phyloP scores from a whole-genome alignment of 805 yeast genomes.

The Sporopachydermia lactativora region DNA sequence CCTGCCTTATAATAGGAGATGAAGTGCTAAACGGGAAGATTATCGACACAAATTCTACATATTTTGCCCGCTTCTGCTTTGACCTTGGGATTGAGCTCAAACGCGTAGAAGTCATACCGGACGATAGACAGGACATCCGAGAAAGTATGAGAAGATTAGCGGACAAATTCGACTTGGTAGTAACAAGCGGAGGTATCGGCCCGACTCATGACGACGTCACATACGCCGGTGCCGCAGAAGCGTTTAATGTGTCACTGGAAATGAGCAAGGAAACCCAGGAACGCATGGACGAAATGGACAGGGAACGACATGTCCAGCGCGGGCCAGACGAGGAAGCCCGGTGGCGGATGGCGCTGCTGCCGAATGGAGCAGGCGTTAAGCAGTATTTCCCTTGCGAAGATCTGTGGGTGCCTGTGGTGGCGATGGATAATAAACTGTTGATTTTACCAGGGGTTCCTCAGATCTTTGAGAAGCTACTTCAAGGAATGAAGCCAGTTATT shows the following conservation, averaged over 20 bases:
- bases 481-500: conserved; percentile 26
- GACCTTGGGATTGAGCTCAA: conserved; percentile 49
- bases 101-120: conserved; percentile 62
- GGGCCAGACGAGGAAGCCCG: conserved; percentile 35
- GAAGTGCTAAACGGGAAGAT: conserved; percentile 83
- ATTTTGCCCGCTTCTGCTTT: conserved; percentile 61
- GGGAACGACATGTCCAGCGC: conserved; percentile 19
- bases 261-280: conserved; percentile 44
- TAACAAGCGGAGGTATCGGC: conserved; percentile 69
- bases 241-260: conserved; percentile 35
- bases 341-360: conserved; percentile 70
- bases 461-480: conserved; percentile 42
- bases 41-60: conserved; percentile 60
- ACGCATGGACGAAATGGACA: conserved; percentile 37
- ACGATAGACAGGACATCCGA: conserved; percentile 51
- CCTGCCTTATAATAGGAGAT: conserved; percentile 64
- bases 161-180: conserved; percentile 44
- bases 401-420: conserved; percentile 31
- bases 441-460: conserved; percentile 31
- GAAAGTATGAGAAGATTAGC: conserved; percentile 33
- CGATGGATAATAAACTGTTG: conserved; percentile 23
- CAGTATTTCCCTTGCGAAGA: conserved; percentile 21
- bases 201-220: conserved; percentile 89
- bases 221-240: conserved; percentile 58
- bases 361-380: conserved; percentile 32